Evolutionary conservation across 148 eudicot species (phyloP), one percentile per base, ranked within the genome.

Genomic region (Amaranthus cruentus): DNA sequence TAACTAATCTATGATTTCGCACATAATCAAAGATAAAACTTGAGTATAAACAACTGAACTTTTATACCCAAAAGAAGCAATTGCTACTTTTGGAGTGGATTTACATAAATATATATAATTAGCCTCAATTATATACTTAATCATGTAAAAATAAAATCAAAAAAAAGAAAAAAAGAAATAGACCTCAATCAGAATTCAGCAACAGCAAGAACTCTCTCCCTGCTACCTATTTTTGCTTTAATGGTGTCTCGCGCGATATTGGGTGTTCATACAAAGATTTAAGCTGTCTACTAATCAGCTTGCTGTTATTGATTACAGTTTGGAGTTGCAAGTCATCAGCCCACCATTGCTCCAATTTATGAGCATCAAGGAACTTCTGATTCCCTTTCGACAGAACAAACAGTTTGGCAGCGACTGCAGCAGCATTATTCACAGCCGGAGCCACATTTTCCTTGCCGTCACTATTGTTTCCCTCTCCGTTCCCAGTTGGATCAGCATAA

Each of bases 341-440:
- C 98, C 98, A 93, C 98, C 98, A 93, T 66, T 93, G 98, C 70
- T 93, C 96, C 76, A 93, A 64, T 43, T 90, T 83, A 70, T 93
- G 98, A 46, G 98, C 98, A 60, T 93, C 96, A 0, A 90, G 82
- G 71, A 93, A 93, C 84, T 86, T 93, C 79, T 93, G 98, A 74
- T 90, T 93, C 12, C 92, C 96, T 77, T 87, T 93, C 0, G 96
- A 89, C 79, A 88, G 74, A 68, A 93, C 93, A 76, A 89, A 92
- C 10, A 92, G 87, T 77, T 92, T 92, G 3, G 90, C 95, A 38
- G 82, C 82, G 38, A 57, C 55, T 56, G 21, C 75, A 28, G 72
- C 83, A 6, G 7, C 69, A 56, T 76, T 68, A 28, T 66, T 79
- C 58, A 68, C 79, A 52, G 55, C 55, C 0, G 86, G 88, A 9